These are phyloP conservation scores for Leishmania aethiopica DNA, from an alignment of 208 protist genomes.

Conservation along the genomic window DNA sequence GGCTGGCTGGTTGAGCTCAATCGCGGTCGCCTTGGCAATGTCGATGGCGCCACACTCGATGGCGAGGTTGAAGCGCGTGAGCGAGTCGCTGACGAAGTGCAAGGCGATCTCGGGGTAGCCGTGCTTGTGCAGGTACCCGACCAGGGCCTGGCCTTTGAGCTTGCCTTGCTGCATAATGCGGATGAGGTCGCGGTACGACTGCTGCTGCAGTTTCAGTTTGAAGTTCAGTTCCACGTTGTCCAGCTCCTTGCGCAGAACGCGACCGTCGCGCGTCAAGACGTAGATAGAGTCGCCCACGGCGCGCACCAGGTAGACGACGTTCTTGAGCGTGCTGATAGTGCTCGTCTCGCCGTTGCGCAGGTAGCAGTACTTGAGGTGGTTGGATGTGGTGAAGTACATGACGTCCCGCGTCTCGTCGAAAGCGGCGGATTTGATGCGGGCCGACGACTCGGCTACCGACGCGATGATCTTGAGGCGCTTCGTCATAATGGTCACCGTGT, in stretches of 20 bases:
- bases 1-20: conserved; percentile 90
- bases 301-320: conserved; percentile 95
- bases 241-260: conserved; percentile 84
- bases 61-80: conserved; percentile 97
- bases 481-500: conserved; percentile 89
- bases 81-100: conserved; percentile 97
- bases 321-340: conserved; percentile 97
- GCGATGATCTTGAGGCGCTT: conserved; percentile 92
- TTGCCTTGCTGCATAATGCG: conserved; percentile 93
- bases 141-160: conserved; percentile 96
- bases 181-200: conserved; percentile 94
- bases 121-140: conserved; percentile 98
- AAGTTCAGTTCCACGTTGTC: conserved; percentile 96
- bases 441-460: conserved; percentile 91
- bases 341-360: conserved; percentile 94
- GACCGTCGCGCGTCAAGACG: conserved; percentile 92
- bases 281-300: conserved; percentile 88
- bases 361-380: conserved; percentile 98
- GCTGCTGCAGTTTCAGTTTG: conserved; percentile 95
- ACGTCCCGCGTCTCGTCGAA: conserved; percentile 93
- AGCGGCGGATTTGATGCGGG: conserved; percentile 95
- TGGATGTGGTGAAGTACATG: conserved; percentile 98
- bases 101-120: conserved; percentile 98
- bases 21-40: conserved; percentile 87
- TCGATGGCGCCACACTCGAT: conserved; percentile 98